Evolutionary conservation across 495 filamentous ascomycete species (phyloP), one percentile per base, ranked within the genome.

Genomic region (Podospora comata): DNA sequence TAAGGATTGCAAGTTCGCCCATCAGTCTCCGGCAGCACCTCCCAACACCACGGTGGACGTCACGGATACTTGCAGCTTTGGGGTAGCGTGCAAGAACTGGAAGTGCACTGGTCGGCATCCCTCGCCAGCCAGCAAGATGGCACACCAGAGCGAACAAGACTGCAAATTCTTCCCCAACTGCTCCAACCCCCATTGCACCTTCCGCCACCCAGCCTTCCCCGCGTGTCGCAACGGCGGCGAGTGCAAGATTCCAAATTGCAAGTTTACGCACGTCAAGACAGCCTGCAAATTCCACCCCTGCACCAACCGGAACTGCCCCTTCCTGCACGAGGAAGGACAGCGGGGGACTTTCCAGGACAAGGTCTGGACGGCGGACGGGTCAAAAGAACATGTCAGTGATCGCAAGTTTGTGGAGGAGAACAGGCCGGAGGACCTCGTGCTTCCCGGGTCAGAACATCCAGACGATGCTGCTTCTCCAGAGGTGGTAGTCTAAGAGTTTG

Each of bases 141-240:
- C 88, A 15, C 90, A 92, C 78, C 90, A 95, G 76, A 85, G 88
- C 61, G 91, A 96, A 75, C 86, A 89, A 75, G 89, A 97, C 73
- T 99, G 95, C 89, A 91, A 88, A 73, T 99, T 94, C 84, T 97
- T 88, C 77, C 93, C 95, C 55, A 91, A 97, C 80, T 99, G 95
- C 83, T 89, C 91, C 54, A 97, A 96, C 75, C 85, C 89, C 7
- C 79, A 84, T 66, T 99, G 95, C 75, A 86, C 91, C 11, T 99
- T 96, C 82, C 89, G 88, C 76, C 95, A 99, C 63, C 91, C 92
- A 78, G 88, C 91, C 15, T 82, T 82, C 78, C 82, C 82, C 2
- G 87, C 92, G 55, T 99, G 95, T 80, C 88, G 93, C 61, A 98
- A 98, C 74, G 96, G 96, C 23, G 91, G 91, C 44, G 93, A 96